Base-by-base conservation (phyloP, 2,329 filamentous ascomycete genomes). In the Cladosporium colombiae region DNA sequence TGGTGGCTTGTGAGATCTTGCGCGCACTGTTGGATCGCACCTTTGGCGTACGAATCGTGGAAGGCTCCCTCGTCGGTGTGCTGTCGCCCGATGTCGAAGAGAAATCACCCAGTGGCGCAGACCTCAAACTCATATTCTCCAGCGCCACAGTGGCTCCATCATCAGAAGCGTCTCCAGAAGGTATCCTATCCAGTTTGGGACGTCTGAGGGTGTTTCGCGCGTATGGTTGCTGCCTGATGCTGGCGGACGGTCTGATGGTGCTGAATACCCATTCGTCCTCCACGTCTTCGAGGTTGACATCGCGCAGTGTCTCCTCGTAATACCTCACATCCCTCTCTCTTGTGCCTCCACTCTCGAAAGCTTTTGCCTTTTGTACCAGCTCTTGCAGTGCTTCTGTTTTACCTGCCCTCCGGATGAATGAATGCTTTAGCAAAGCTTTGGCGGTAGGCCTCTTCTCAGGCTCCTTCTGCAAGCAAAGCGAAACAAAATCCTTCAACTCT, bases 191-290 rank as follows among this genome's bases (percentile, higher is more conserved):
- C 37, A 81, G 74, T 70, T 82, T 85, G 66, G 81, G 77, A 65
- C 80, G 79, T 72, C 80, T 84, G 67, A 77, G 75, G 5, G 84
- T 87, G 71, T 86, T 81, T 23, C 59, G 55, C 18, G 64, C 40
- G 29, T 57, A 62, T 50, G 62, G 55, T 4, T 86, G 83, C 4
- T 82, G 84, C 35, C 89, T 82, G 68, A 81, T 78, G 0, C 91
- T 92, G 8, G 83, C 78, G 14, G 62, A 33, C 13, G 86, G 85
- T 77, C 91, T 95, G 74, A 98, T 88, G 0, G 94, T 98, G 74
- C 97, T 94, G 75, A 98, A 98, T 2, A 96, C 90, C 94, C 94
- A 98, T 69, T 91, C 93, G 69, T 97, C 92, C 18, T 91, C 84
- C 5, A 93, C 89, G 44, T 86, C 83, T 70, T 83, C 87, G n/a